phyloP scores from a whole-genome alignment of 2,329 filamentous ascomycete genomes.

The Colletotrichum camelliae region DNA sequence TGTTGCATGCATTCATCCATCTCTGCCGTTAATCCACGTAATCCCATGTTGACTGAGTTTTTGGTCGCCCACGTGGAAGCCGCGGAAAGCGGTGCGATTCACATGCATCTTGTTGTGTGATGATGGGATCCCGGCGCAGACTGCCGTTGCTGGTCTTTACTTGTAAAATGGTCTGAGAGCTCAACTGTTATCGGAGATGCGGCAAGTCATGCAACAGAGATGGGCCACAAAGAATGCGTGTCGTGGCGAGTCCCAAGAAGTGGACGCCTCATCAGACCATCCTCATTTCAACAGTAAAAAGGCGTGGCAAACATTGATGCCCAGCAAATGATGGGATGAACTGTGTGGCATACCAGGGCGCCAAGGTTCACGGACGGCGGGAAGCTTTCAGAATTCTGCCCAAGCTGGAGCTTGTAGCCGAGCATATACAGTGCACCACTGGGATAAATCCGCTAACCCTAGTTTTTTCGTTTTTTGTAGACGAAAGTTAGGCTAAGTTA shows the following conservation, averaged over 20 bases:
- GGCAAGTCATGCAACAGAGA: neutral
- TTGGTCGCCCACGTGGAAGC: neutral
- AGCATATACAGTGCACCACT: no score
- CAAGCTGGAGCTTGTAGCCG: neutral
- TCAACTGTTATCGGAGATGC: neutral
- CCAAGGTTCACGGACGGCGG: neutral
- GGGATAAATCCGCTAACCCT: no score
- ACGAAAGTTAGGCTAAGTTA: no score
- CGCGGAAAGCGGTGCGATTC: neutral
- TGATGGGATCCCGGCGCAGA: neutral
- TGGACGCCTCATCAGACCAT: accelerated
- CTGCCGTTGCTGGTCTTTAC: neutral
- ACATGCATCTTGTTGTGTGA: neutral
- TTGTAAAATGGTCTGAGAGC: neutral
- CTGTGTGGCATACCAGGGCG: neutral
- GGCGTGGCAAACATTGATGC: neutral
- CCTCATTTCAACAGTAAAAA: no score
- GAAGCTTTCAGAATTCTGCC: neutral
- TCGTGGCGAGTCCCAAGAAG: neutral
- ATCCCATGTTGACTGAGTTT: neutral
- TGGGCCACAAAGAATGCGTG: neutral
- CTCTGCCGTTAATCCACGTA: neutral
- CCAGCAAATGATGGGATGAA: neutral
- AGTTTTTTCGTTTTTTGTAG: no score
- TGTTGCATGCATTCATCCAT: neutral